These are phyloP conservation scores for Barbarea vulgaris DNA, from an alignment of 345 rosid genomes.

Conservation along the genomic window DNA sequence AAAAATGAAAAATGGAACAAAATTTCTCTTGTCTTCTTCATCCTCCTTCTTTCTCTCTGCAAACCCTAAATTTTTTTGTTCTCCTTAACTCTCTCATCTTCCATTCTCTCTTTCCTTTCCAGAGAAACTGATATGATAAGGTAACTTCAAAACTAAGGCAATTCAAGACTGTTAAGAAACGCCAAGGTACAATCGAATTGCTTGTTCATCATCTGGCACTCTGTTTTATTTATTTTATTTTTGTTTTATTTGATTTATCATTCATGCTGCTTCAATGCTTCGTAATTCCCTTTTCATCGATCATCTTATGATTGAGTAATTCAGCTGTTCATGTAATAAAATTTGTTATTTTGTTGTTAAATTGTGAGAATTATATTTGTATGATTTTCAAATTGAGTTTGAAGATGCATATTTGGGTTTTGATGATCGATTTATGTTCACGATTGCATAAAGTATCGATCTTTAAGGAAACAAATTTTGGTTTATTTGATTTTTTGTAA, in stretches of 20 bases:
- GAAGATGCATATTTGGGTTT: slow-evolving; percentile 1
- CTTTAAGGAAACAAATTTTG: neutral
- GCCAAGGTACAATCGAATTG: slow-evolving; percentile 14
- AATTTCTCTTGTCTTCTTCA: slow-evolving; percentile 28
- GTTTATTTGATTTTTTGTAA: neutral
- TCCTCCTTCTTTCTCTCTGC: slow-evolving; percentile 31
- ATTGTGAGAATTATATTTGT: neutral
- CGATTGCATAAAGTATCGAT: slow-evolving; percentile 14
- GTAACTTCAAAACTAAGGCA: slow-evolving; percentile 17
- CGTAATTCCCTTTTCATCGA: neutral
- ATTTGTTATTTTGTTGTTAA: neutral
- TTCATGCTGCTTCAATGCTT: slow-evolving; percentile 17
- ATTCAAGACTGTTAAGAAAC: neutral
- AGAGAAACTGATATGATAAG: neutral
- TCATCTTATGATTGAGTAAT: slow-evolving; percentile 16
- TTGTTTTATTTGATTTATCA: neutral
- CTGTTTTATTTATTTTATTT: slow-evolving; percentile 9
- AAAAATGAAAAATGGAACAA: slow-evolving; percentile 35
- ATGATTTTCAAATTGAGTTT: neutral
- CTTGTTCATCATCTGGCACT: slow-evolving; percentile 10
- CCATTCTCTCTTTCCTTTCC: neutral
- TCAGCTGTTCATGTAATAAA: neutral
- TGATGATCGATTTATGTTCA: neutral
- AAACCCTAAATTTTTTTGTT: slow-evolving; percentile 40
- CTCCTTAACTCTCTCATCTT: slow-evolving; percentile 21